Conservation (phyloP, 169 alveolate genomes). For the Plasmodium cynomolgi region DNA sequence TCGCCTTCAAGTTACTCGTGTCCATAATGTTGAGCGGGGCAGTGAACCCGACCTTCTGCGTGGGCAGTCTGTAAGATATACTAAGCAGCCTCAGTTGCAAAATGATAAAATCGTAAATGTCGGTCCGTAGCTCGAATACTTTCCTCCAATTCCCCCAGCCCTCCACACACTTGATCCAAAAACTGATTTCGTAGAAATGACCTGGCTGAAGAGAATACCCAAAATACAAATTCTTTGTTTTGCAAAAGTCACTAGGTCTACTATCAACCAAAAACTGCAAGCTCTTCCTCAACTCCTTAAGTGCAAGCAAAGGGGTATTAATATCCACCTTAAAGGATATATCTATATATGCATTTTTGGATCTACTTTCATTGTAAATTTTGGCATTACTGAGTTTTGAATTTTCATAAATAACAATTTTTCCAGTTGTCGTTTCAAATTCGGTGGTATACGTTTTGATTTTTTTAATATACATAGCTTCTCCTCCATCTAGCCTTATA, state of each 20-base stretch:
- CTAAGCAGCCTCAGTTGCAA: constrained; percentile 78
- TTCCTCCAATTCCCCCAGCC: constrained; percentile 88
- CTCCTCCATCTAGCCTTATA: constrained; percentile 87
- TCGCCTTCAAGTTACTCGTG: neutral
- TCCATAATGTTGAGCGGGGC: constrained; percentile 76
- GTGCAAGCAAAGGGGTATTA: constrained; percentile 87
- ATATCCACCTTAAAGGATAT: constrained; percentile 83
- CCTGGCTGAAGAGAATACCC: constrained; percentile 87
- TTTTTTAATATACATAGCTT: constrained; percentile 85
- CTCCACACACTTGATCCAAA: constrained; percentile 87
- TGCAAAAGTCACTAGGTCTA: constrained; percentile 88
- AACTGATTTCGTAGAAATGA: constrained; percentile 80
- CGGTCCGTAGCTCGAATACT: constrained; percentile 81
- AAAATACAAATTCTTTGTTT: constrained; percentile 81
- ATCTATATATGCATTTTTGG: constrained; percentile 85
- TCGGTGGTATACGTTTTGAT: constrained; percentile 90
- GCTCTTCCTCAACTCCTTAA: constrained; percentile 81
- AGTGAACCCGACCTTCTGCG: constrained; percentile 81
- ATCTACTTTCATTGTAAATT: constrained; percentile 88
- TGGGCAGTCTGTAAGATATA: constrained; percentile 80
- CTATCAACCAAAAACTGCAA: constrained; percentile 83
- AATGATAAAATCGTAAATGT: constrained; percentile 80
- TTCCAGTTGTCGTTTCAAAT: constrained; percentile 86
- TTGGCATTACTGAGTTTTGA: constrained; percentile 85
- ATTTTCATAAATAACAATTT: constrained; percentile 87